Evolutionary conservation across 371 early-diverging fungal species (phyloP), one percentile per base, ranked within the genome.

Genomic region (Mucor racemosus): DNA sequence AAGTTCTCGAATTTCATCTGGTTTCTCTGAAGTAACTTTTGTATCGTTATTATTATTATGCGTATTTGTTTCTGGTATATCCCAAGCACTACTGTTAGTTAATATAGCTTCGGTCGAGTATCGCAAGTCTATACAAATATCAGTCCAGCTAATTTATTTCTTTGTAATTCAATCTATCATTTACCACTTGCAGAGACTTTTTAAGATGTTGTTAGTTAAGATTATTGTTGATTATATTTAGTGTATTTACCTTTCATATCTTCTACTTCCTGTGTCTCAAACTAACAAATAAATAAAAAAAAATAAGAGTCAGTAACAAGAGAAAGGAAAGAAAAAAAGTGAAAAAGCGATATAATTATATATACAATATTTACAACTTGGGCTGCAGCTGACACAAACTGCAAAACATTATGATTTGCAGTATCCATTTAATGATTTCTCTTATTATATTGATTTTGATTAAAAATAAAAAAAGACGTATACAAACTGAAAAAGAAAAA

Each of bases 301-400:
- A 34, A 17, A 19, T 6, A 36, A 59, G 9, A 14, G 21, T 96
- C 33, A 91, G 95, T 67, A 98, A 95, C 75, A 53, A 65, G 74
- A 58, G 34, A 11, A 17, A 40, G 40, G 5, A 19, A 91, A 95
- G 65, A 98, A 95, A 75, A 53, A 65, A 77, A 59, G n/a, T n/a
- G 35, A n/a, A 11, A 11, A 38, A 38, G 38, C 4, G 11, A 38
- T 9, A 38, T 11, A 38, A 11, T 38, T 2, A 38, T 38, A 38
- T 38, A 11, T 38, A 33, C 15, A 35, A 8, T n/a, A 57, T 33
- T 67, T 76, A 83, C 83, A 15, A 72, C 76, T 74, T 78, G 78
- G n/a, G 81, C 79, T 60, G 84, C 84, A 40, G 79, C 81, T 33
- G 84, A 79, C 36, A 84, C 76, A 66, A 84, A 76, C 63, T 84